These are phyloP conservation scores for Hura crepitans DNA, from an alignment of 441 rosid species.

Conservation along the genomic window DNA sequence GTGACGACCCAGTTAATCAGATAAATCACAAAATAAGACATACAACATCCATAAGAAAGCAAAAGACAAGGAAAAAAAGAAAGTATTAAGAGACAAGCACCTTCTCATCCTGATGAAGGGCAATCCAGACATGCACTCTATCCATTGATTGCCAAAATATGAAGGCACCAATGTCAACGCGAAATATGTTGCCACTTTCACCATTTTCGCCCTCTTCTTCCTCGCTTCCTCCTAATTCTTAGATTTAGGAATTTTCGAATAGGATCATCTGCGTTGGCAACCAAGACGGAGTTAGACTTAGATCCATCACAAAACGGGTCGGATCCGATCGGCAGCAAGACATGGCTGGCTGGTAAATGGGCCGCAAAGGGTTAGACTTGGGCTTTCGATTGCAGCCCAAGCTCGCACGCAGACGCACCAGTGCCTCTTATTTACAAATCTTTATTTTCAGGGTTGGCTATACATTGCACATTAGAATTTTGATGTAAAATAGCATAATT, in stretches of 20 bases:
- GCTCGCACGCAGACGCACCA: too few relatives aligned
- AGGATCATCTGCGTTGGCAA: neutral
- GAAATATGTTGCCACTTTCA: slow-evolving; percentile 46
- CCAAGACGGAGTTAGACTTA: neutral
- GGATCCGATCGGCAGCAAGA: neutral
- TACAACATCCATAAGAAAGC: neutral
- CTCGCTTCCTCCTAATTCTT: neutral
- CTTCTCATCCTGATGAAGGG: slow-evolving; percentile 74
- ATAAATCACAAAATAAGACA: neutral
- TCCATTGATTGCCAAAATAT: slow-evolving; percentile 64
- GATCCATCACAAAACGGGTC: neutral
- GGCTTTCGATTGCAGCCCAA: too few relatives aligned
- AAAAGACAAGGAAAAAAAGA: neutral
- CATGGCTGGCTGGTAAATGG: neutral
- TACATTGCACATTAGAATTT: too few relatives aligned
- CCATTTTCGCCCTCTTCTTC: slow-evolving; percentile 31
- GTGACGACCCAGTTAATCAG: neutral
- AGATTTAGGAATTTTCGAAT: neutral
- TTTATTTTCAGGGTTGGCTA: too few relatives aligned
- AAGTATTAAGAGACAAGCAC: slow-evolving; percentile 5
- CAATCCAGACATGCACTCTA: slow-evolving; percentile 66
- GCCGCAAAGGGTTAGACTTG: too few relatives aligned
- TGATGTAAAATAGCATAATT: too few relatives aligned
- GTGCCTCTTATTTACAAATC: too few relatives aligned
- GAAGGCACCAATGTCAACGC: slow-evolving; percentile 58